Evolutionary conservation across 1,139 yeast species (phyloP).

Genomic region (Scheffersomyces quercinus): DNA sequence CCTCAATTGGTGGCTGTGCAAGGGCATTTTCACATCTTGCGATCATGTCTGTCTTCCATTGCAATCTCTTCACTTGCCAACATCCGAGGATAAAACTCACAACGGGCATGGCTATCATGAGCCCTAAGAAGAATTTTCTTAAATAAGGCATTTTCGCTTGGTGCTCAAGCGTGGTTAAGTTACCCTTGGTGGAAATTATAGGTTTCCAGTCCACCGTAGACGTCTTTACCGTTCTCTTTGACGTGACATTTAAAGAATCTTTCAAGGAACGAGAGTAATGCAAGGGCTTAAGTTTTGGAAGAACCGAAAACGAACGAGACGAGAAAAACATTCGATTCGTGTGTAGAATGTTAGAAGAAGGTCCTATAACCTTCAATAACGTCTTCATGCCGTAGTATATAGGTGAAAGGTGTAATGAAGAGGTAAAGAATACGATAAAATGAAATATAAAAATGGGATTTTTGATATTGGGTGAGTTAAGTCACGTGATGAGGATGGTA

Average conservation of each 20-base stretch:
- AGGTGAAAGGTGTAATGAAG: no score
- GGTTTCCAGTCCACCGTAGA: slow-evolving; percentile 88
- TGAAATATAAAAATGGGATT: no score
- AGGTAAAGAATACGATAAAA: no score
- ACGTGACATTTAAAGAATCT: neutral
- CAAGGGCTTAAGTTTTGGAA: no score
- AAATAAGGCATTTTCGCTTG: slow-evolving; percentile 40
- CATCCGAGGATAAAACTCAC: slow-evolving; percentile 84
- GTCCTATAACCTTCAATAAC: no score
- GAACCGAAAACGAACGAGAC: no score
- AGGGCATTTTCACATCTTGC: slow-evolving; percentile 80
- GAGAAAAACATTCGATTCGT: no score
- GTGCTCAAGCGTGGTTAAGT: slow-evolving; percentile 42
- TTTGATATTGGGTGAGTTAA: no score
- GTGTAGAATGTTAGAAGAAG: no score
- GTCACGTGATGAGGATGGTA: no score
- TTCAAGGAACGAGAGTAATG: no score
- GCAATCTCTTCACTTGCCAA: slow-evolving; percentile 86
- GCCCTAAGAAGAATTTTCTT: slow-evolving; percentile 52
- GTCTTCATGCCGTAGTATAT: no score
- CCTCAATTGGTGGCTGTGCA: slow-evolving; percentile 65
- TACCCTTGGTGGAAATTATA: slow-evolving; percentile 52
- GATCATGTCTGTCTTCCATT: slow-evolving; percentile 88
- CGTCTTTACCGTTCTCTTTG: slow-evolving; percentile 49
- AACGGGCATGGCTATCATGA: slow-evolving; percentile 83